These are phyloP conservation scores for Termitomyces sp. DNA, from an alignment of 768 basidiomycete species.

Conservation along the genomic window DNA sequence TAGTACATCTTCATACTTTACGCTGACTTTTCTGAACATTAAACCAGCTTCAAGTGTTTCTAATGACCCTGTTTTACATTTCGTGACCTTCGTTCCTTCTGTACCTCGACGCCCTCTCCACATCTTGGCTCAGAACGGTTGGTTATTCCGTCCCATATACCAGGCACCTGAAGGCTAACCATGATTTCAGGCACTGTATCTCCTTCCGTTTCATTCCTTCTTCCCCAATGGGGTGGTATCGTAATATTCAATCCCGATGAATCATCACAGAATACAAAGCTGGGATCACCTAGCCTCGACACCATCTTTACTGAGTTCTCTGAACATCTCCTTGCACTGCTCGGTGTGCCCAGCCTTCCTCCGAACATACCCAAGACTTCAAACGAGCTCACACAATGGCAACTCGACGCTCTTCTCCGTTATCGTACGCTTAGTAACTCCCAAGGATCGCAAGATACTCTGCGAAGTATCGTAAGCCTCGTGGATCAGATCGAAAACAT, in stretches of 20 bases:
- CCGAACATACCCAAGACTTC: conserved; percentile 29
- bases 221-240: conserved; percentile 94
- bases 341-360: conserved; percentile 73
- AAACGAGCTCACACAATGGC: conserved; percentile 60
- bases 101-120: conserved; percentile 61
- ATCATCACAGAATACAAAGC: conserved; percentile 26
- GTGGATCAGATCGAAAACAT: conserved; percentile 87
- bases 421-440: conserved; percentile 68
- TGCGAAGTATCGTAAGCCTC: conserved; percentile 79
- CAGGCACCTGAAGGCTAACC: conserved; percentile 7
- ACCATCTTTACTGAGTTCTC: conserved; percentile 62
- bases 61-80: conserved; percentile 92
- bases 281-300: conserved; percentile 43
- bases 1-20: conserved; percentile 13
- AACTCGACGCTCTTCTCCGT: conserved; percentile 75
- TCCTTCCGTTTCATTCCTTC: conserved; percentile 68
- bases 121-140: conserved; percentile 57
- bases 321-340: conserved; percentile 70
- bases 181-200: conserved; percentile 40
- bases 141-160: conserved; percentile 1
- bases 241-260: conserved; percentile 64
- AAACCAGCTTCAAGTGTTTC: conserved; percentile 82
- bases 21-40: not conserved
- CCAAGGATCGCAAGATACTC: conserved; percentile 64
- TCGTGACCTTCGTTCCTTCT: conserved; percentile 86